Base-by-base conservation (phyloP, 495 filamentous ascomycete species). In the Lasiosphaeriaceae sp. region DNA sequence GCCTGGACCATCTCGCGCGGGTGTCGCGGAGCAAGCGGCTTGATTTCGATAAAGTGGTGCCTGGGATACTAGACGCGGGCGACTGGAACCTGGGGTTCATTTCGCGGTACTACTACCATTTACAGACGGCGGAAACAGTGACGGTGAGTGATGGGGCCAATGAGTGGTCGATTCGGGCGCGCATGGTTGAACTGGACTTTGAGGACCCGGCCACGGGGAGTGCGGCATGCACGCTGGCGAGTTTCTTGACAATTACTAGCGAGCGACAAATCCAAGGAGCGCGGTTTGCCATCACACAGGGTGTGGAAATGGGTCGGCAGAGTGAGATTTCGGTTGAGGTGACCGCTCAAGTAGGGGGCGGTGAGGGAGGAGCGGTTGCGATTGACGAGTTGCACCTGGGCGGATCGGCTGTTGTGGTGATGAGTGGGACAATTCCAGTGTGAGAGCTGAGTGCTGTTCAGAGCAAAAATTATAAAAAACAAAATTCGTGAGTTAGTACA, bases 201-300 rank as follows among this genome's bases (percentile, higher is more conserved):
- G 88, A 90, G 65, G 87, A 90, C 69, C 79, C 88, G 14, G 87
- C 85, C 0, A 89, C 86, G 16, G 87, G 87, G 2, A 85, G 81
- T 58, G 86, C 83, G 51, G 80, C 81, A 39, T 79, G 77, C 55
- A 78, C 78, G 22, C 64, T 90, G 55, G 73, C 74, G 23, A 71
- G 75, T 11, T 88, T 83, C 62, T 67, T 90, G 49, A 74, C 83
- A 8, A 62, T 87, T 47, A n/a, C n/a, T n/a, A 71, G 63, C n/a
- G 52, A 20, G 17, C 71, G 69, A 50, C 61, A 62, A 26, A 62
- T 69, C n/a, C 55, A 58, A 21, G 62, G 57, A 3, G 60, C 66
- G 44, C 69, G 63, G 58, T 86, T 81, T 62, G 70, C 71, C 46
- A 64, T 92, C 52, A 81, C 80, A 60, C 89, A 92, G 72, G 89